Conservation (phyloP, 2,329 filamentous ascomycete genomes). For the Lachnellula cervina region DNA sequence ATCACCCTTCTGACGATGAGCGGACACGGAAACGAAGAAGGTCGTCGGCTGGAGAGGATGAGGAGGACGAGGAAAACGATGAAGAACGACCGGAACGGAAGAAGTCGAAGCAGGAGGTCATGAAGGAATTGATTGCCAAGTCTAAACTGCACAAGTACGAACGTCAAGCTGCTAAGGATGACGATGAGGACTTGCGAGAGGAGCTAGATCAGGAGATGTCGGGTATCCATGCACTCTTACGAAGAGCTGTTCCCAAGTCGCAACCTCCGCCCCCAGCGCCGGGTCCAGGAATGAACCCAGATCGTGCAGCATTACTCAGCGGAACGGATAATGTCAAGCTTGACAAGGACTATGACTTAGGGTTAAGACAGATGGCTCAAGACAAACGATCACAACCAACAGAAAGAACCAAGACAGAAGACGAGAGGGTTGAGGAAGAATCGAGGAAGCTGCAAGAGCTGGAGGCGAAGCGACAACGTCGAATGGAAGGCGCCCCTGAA, state of each 20-base stretch:
- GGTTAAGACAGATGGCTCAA: constrained; percentile 74
- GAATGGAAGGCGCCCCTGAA: constrained; percentile 81
- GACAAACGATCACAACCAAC: constrained; percentile 83
- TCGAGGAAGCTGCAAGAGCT: constrained; percentile 71
- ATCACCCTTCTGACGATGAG: constrained; percentile 50
- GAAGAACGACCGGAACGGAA: constrained; percentile 70
- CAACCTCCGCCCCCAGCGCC: constrained; percentile 34
- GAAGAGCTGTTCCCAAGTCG: constrained; percentile 48
- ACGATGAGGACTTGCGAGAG: constrained; percentile 81
- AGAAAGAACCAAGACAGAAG: constrained; percentile 84
- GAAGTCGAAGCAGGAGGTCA: constrained; percentile 93
- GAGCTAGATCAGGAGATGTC: constrained; percentile 80
- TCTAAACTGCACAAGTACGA: constrained; percentile 95
- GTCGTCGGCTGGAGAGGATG: constrained; percentile 43
- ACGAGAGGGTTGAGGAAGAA: constrained; percentile 76
- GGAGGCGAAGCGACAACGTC: constrained; percentile 73
- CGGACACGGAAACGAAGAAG: constrained; percentile 53
- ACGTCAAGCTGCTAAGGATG: constrained; percentile 85
- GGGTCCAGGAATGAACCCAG: constrained; percentile 53
- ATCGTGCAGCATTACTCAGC: constrained; percentile 55
- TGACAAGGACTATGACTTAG: constrained; percentile 82
- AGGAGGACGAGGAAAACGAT: constrained; percentile 45
- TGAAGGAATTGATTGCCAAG: constrained; percentile 97
- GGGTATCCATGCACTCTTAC: constrained; percentile 69
- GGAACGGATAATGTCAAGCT: constrained; percentile 60